Percentiles rank a stretch among this genome's conserved stretches.
phyloP scores from a whole-genome alignment of 306 rosid species.

The Sesbania bispinosa region DNA sequence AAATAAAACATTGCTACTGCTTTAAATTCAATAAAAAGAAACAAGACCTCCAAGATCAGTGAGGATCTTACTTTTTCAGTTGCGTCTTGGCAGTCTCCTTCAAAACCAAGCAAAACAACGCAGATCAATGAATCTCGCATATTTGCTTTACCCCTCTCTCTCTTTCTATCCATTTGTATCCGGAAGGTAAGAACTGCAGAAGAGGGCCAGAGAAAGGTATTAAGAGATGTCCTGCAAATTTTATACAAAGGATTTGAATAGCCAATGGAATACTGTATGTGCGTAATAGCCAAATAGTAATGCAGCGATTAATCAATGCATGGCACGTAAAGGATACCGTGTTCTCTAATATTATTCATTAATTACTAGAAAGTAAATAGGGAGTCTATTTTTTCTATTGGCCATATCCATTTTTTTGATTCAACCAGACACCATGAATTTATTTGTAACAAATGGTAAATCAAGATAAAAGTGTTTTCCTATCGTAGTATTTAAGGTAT shows the following conservation, averaged over 20 bases:
- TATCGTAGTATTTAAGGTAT: neutral
- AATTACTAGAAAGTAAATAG: neutral
- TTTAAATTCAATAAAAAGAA: neutral
- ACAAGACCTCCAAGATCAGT: conserved; percentile 32
- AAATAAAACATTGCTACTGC: conserved; percentile 18
- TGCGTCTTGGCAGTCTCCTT: conserved; percentile 28
- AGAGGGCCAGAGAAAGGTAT: conserved; percentile 19
- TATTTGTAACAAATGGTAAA: neutral
- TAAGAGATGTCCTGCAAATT: conserved; percentile 14
- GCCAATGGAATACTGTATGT: neutral
- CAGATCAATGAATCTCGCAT: conserved; percentile 29
- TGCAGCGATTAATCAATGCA: conserved; percentile 3
- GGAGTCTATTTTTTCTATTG: neutral
- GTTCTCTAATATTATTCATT: neutral
- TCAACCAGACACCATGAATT: neutral
- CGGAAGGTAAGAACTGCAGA: conserved; percentile 39
- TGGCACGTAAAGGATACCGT: neutral
- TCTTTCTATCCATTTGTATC: conserved; percentile 30
- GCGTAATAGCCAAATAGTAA: neutral
- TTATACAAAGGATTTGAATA: neutral
- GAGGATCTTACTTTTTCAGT: conserved; percentile 26
- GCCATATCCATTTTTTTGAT: neutral
- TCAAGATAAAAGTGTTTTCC: conserved; percentile 9
- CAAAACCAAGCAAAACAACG: conserved; percentile 30
- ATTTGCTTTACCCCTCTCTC: conserved; percentile 1